Conservation (phyloP, 768 basidiomycete genomes). For the Chalciporus pseudorubinellus region DNA sequence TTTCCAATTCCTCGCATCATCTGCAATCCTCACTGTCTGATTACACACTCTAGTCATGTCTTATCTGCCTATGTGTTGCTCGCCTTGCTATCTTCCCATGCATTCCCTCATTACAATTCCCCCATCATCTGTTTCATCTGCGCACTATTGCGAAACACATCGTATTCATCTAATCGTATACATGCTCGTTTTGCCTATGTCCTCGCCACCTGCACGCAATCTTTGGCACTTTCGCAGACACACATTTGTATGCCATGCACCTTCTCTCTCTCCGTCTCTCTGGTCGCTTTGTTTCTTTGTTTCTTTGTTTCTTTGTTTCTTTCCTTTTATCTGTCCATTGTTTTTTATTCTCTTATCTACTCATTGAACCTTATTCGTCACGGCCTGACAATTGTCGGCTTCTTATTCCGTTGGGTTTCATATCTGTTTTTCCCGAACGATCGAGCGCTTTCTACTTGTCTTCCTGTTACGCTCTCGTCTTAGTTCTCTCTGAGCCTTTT, state of each 20-base stretch:
- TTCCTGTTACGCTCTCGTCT: constrained; percentile 31
- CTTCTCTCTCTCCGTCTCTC: constrained; percentile 2
- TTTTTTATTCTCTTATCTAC: constrained; percentile 33
- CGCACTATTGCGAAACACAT: constrained; percentile 37
- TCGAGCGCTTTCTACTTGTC: constrained; percentile 29
- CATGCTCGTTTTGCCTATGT: constrained; percentile 35
- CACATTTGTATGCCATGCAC: constrained; percentile 28
- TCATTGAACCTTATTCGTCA: constrained; percentile 30
- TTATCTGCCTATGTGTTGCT: constrained; percentile 35
- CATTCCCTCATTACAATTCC: constrained; percentile 25
- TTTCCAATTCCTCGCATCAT: constrained; percentile 34
- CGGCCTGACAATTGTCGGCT: constrained; percentile 24
- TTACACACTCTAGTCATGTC: constrained; percentile 38
- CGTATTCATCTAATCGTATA: constrained; percentile 34
- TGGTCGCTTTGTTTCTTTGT: constrained; percentile 28
- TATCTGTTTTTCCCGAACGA: constrained; percentile 5
- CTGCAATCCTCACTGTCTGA: constrained; percentile 39
- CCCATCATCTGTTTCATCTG: constrained; percentile 25
- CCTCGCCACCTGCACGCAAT: constrained; percentile 15
- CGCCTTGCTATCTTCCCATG: constrained; percentile 38
- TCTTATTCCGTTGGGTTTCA: constrained; percentile 25
- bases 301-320: too few relatives aligned
- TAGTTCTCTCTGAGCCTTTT: constrained; percentile 24
- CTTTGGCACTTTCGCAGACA: constrained; percentile 20
- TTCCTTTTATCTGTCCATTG: constrained; percentile 16